phyloP scores from a whole-genome alignment of 352 stramenopile genomes.

The Globisporangium polare region DNA sequence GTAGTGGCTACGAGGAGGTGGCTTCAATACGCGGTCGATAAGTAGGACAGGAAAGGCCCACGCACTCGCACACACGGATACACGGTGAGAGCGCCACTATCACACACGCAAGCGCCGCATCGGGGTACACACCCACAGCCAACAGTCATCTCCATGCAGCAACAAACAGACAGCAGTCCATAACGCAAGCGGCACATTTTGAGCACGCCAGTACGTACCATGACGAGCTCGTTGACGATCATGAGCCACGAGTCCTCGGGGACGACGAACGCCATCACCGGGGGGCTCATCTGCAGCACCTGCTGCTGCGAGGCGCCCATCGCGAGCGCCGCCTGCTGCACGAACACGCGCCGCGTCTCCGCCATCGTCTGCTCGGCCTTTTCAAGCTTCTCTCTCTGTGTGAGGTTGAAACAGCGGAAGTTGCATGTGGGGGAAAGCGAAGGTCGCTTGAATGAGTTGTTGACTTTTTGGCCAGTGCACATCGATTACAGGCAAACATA shows the following conservation, averaged over 20 bases:
- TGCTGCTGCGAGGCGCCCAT: slow-evolving; percentile 14
- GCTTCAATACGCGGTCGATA: not conserved
- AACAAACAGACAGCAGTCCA: not conserved
- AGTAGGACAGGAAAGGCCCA: not conserved
- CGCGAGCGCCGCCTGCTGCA: slow-evolving; percentile 44
- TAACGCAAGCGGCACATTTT: too few species aligned
- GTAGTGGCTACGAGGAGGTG: not conserved
- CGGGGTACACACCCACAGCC: too few species aligned
- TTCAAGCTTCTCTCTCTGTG: not conserved
- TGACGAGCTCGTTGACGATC: slow-evolving; percentile 80
- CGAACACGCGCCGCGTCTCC: slow-evolving; percentile 61
- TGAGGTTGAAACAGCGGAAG: not conserved
- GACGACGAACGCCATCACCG: slow-evolving; percentile 63
- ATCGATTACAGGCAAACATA: too few species aligned
- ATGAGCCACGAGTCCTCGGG: slow-evolving; percentile 53
- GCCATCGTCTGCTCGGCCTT: slow-evolving; percentile 21
- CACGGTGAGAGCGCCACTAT: not conserved
- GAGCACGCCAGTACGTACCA: slow-evolving; percentile 29
- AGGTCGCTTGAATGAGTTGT: not conserved
- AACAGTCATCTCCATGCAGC: not conserved
- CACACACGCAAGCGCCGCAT: too few species aligned
- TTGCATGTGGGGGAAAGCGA: not conserved
- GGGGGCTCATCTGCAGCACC: slow-evolving; percentile 26
- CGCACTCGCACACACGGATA: not conserved
- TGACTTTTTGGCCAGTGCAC: not conserved